Base-by-base conservation (phyloP, 257 asterid genomes). In the Pogostemon cablin region DNA sequence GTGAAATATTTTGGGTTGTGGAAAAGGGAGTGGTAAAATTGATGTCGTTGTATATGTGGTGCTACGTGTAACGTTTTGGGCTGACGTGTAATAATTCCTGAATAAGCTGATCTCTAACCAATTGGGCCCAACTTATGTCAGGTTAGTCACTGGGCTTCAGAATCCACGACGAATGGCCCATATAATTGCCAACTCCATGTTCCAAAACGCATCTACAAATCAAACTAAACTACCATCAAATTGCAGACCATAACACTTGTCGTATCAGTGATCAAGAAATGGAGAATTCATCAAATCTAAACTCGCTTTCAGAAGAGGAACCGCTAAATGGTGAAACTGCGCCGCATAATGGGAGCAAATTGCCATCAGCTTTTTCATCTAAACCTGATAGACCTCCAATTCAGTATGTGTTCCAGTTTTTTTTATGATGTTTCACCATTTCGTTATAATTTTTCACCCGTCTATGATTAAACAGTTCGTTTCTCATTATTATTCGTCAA, bases 341-440 rank as follows among this genome's bases (percentile, higher is more conserved):
- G 4, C 46, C 80, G 12, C 78, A 43, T 15, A 69, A 43, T 60
- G 65, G 10, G 12, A 56, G 41, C 53, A 75, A 85, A 43, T 69
- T 50, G 11, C 90, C 91, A 0, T 84, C 97, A 10, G 85, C 87
- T 61, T 91, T 89, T 72, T 74, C 93, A 48, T 79, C 96, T 39
- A 84, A 75, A 72, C 96, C 96, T 49, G 80, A 79, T 76, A 95
- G 96, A 68, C 93, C 89, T 62, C 86, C 95, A 52, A 73, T 48
- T 72, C 91, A 82, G 97, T 91, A 80, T 41, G 86, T 73, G 77
- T 65, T 73, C 57, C 46, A 50, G 42, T 72, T 39, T 74, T 72
- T 79, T 20, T 37, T 56, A n/a, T 54, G 43, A 20, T 58, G 17
- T 65, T 65, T 75, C 11, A 11, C 10, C 60, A 34, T 72, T 49